Evolutionary conservation across 1,284 basidiomycete species (phyloP), one percentile per base, ranked within the genome.

Genomic region (Cutaneotrichosporon mucoides): DNA sequence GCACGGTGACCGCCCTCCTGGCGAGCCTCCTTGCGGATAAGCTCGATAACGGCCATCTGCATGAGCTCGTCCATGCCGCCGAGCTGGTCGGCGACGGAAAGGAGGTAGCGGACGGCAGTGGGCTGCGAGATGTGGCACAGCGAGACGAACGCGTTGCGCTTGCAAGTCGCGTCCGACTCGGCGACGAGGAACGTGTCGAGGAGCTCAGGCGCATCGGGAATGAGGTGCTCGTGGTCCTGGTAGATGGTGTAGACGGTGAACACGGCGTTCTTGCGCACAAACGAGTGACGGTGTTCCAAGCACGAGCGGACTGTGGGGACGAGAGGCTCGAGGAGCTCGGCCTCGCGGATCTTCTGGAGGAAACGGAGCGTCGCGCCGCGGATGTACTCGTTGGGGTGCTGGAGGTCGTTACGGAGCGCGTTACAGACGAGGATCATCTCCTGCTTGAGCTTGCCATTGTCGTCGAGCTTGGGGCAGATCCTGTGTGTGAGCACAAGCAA

Each of bases 361-460:
- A 96, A 97, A 46, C 96, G 89, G 40, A 99, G 85, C 7, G 93
- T 97, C 41, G 92, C 92, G 54, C 96, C 96, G 43, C 96, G 90
- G 69, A 99, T 98, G 80, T 98, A 99, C 82, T 99, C 96, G 76
- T 99, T 99, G 6, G 96, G 94, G 75, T 99, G 96, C 90, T 99
- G 95, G 57, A 98, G 84, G 81, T 99, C 95, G 79, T 98, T 98
- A 64, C 94, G 89, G 76, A 98, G 92, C 52, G 94, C 94, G 73
- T 98, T 98, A 71, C 95, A 94, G 49, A 99, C 95, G 50, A 99
- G 84, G 72, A 99, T 99, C 96, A 99, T 99, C 82, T 99, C 96
- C 80, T 99, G 96, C 84, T 97, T 98, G 70, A 99, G 81, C 81
- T 98, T 98, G 57, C 96, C 96, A 66, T 86, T 87, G 66, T 98